These are phyloP conservation scores for Leishmania gerbilli DNA, from an alignment of 208 protist genomes.

Conservation along the genomic window DNA sequence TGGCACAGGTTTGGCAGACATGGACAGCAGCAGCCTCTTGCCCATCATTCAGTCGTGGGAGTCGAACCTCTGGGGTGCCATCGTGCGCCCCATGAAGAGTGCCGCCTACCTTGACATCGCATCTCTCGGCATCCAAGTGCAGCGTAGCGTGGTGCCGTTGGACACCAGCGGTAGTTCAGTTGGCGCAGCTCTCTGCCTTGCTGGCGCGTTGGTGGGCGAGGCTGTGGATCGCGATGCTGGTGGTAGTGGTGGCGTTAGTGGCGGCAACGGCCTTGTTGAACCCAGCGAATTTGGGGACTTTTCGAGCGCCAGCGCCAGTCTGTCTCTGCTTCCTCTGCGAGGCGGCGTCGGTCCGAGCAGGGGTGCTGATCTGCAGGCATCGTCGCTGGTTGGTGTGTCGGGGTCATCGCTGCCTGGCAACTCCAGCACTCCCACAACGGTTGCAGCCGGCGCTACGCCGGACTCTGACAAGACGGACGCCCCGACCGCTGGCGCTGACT, in stretches of 20 bases:
- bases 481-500: background rate
- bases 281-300: background rate
- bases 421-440: background rate
- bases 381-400: background rate
- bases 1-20: conserved; percentile 49
- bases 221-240: background rate
- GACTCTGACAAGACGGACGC: background rate
- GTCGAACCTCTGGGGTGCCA: conserved; percentile 45
- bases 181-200: background rate
- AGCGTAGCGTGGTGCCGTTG: background rate
- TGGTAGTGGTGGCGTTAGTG: background rate
- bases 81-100: conserved; percentile 42
- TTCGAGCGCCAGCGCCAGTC: background rate
- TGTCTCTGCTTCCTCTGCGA: background rate
- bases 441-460: background rate
- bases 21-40: conserved; percentile 26
- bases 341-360: background rate
- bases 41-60: conserved; percentile 43
- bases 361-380: background rate
- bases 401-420: background rate
- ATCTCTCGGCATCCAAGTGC: conserved; percentile 32
- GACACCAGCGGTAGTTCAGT: background rate
- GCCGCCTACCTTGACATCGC: conserved; percentile 44
- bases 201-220: background rate
- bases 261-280: background rate